Conservation (phyloP, 495 filamentous ascomycete species). For the Penicillium salamii region DNA sequence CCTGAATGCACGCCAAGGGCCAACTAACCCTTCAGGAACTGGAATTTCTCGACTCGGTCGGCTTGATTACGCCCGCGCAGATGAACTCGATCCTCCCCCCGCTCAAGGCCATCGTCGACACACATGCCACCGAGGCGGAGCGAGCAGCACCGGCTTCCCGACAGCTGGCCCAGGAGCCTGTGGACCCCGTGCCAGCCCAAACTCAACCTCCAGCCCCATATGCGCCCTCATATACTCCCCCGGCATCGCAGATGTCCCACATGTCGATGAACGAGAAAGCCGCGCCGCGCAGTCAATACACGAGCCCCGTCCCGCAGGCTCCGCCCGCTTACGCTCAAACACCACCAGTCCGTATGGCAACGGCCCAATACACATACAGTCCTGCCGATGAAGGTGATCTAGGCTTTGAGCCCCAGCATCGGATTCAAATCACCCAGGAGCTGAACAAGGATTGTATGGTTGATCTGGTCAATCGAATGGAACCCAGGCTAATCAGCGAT, state of each 20-base stretch:
- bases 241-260: constrained; percentile 46
- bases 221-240: constrained; percentile 41
- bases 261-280: constrained; percentile 52
- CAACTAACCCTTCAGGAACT: constrained; percentile 64
- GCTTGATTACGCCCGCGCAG: constrained; percentile 66
- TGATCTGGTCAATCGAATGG: background rate
- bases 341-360: constrained; percentile 63
- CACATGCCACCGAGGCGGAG: constrained; percentile 23
- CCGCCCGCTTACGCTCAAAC: constrained; percentile 53
- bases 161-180: constrained; percentile 23
- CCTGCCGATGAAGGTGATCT: constrained; percentile 77
- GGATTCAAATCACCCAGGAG: constrained; percentile 76
- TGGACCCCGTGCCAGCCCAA: constrained; percentile 25
- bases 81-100: constrained; percentile 68
- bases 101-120: constrained; percentile 61
- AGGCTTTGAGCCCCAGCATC: constrained; percentile 70
- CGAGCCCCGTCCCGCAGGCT: constrained; percentile 42
- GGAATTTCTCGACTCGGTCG: constrained; percentile 78
- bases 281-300: constrained; percentile 48
- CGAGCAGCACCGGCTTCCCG: constrained; percentile 11
- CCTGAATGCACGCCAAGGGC: background rate
- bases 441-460: constrained; percentile 88
- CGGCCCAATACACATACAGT: constrained; percentile 79
- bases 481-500: constrained; percentile 18
- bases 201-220: constrained; percentile 40